Conservation (phyloP, 805 yeast genomes). For the Maudiozyma saulgeensis region DNA sequence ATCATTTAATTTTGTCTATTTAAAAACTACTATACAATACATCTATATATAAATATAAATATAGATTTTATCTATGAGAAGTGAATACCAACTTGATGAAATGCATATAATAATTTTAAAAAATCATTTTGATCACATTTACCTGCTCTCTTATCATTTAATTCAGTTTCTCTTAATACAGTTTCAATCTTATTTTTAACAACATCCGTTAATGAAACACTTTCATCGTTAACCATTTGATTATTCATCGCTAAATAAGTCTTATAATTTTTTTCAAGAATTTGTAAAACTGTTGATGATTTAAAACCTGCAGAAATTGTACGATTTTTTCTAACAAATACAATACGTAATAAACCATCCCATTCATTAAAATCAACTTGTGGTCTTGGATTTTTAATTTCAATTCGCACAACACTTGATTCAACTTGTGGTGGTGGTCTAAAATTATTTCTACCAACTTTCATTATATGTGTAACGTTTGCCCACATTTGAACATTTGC, state of each 20-base stretch:
- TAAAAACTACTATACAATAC: neutral
- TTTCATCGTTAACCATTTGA: constrained; percentile 35
- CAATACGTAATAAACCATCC: constrained; percentile 90
- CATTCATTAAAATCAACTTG: constrained; percentile 87
- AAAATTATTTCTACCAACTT: constrained; percentile 93
- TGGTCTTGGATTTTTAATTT: constrained; percentile 89
- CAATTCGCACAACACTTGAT: constrained; percentile 89
- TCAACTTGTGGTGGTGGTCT: constrained; percentile 98
- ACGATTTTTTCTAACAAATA: constrained; percentile 87
- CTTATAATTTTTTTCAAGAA: constrained; percentile 80
- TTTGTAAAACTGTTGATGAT: constrained; percentile 65
- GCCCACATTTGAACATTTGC: constrained; percentile 99
- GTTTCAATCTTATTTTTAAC: constrained; percentile 63
- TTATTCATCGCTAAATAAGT: constrained; percentile 53
- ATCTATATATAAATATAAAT: neutral
- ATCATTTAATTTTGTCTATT: too few species aligned
- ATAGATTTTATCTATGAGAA: constrained; percentile 73
- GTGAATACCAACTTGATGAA: constrained; percentile 95
- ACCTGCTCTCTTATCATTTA: constrained; percentile 79
- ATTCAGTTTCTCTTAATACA: constrained; percentile 72
- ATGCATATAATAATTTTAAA: constrained; percentile 73
- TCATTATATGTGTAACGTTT: constrained; percentile 96
- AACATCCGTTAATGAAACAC: constrained; percentile 31
- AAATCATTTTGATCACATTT: constrained; percentile 95
- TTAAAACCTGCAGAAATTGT: constrained; percentile 90